phyloP scores from a whole-genome alignment of 225 moss, liverwort and hornwort genomes.

The Antitrichia curtipendula region DNA sequence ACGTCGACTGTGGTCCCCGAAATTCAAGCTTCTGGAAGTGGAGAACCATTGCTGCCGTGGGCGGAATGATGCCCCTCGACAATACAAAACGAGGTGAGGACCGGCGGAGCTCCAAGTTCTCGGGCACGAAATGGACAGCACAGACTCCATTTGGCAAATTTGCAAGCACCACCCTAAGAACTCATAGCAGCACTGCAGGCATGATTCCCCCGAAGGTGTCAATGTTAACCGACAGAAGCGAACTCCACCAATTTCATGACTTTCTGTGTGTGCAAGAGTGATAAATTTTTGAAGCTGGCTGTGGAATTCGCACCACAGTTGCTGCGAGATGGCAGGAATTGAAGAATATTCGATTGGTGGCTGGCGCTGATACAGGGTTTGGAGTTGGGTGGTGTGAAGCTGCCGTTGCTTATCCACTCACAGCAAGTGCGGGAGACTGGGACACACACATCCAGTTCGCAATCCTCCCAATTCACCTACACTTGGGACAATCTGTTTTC shows the following conservation, averaged over 20 bases:
- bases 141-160: slow-evolving; percentile 19
- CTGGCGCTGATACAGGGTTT: neutral
- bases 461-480: neutral
- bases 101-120: neutral
- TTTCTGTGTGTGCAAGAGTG: neutral
- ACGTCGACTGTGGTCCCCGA: neutral
- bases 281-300: neutral
- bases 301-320: neutral
- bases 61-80: neutral
- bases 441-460: neutral
- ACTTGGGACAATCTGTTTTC: too few species aligned
- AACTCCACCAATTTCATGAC: neutral
- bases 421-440: neutral
- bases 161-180: neutral
- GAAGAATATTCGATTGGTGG: neutral
- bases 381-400: slow-evolving; percentile 20
- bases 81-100: neutral
- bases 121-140: slow-evolving; percentile 1
- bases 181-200: neutral
- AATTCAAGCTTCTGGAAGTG: neutral
- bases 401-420: slow-evolving; percentile 27
- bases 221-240: neutral
- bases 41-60: neutral
- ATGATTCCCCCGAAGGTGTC: neutral
- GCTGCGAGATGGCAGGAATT: neutral